Percentiles rank a stretch among this genome's conserved stretches.
Evolutionary conservation across 345 rosid species (phyloP).

Genomic region (Hypericum perforatum): DNA sequence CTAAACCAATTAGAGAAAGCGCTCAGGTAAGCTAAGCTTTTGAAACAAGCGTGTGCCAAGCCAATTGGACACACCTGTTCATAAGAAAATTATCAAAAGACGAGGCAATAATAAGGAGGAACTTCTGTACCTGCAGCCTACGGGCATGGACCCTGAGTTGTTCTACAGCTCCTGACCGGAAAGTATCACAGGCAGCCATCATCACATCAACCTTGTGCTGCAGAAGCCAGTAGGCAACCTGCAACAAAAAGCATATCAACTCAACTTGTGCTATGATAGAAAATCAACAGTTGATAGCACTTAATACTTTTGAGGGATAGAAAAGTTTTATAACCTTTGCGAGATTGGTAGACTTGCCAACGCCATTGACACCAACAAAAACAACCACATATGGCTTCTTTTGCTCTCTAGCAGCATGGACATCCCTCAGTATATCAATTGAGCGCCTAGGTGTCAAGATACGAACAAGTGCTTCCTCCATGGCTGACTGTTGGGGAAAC

Average conservation of each 20-base stretch:
- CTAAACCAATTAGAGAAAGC: too few species aligned
- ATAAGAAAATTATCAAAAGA: background rate
- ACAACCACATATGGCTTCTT: conserved; percentile 89
- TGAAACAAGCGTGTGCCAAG: too few species aligned
- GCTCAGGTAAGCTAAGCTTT: too few species aligned
- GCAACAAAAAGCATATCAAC: conserved; percentile 11
- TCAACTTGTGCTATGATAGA: conserved; percentile 3
- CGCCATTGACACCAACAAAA: conserved; percentile 97
- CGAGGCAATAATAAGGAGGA: background rate
- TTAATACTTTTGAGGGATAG: background rate
- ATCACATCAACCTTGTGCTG: conserved; percentile 85
- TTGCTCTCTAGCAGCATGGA: conserved; percentile 87
- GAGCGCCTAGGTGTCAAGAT: conserved; percentile 96
- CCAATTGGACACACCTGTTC: too few species aligned
- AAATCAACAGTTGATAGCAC: background rate
- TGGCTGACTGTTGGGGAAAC: conserved; percentile 53
- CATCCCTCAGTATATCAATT: conserved; percentile 89
- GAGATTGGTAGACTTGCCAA: conserved; percentile 94
- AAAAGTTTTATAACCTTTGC: conserved; percentile 45
- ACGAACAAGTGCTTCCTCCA: conserved; percentile 95
- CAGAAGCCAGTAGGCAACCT: conserved; percentile 97
- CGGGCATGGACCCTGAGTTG: conserved; percentile 96
- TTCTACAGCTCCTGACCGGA: conserved; percentile 98
- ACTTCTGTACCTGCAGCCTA: conserved; percentile 62
- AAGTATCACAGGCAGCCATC: conserved; percentile 99